These are phyloP conservation scores for Naganishia sp. DNA, from an alignment of 1,284 basidiomycete species.

Conservation along the genomic window DNA sequence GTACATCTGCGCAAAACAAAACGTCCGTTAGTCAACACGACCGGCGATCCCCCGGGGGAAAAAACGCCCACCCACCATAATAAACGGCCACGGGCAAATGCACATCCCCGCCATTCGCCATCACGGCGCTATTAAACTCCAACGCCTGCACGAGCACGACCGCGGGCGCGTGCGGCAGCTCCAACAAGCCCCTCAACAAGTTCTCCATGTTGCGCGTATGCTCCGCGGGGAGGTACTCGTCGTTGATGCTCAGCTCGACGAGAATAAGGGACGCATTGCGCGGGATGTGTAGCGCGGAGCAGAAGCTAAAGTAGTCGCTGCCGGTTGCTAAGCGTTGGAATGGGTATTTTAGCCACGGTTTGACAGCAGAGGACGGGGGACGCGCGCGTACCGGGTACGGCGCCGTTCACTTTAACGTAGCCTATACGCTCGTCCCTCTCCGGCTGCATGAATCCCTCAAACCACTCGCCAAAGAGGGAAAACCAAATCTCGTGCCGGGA, in stretches of 20 bases:
- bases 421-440: neutral
- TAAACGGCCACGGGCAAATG: conserved; percentile 53
- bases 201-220: conserved; percentile 54
- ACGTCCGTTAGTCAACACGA: neutral
- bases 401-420: conserved; percentile 42
- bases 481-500: conserved; percentile 46
- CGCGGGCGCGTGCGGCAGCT: conserved; percentile 44
- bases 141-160: conserved; percentile 51
- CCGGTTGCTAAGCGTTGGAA: conserved; percentile 42
- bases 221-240: conserved; percentile 46
- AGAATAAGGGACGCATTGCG: conserved; percentile 46
- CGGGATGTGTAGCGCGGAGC: conserved; percentile 51
- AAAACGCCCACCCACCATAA: conserved; percentile 40
- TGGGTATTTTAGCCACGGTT: neutral
- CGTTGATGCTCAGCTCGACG: conserved; percentile 52
- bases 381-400: conserved; percentile 43
- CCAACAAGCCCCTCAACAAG: conserved; percentile 48
- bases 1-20: conserved; percentile 39
- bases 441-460: conserved; percentile 40
- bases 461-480: conserved; percentile 44
- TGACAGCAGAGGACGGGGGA: neutral
- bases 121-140: conserved; percentile 35
- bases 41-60: neutral
- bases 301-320: conserved; percentile 52
- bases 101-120: conserved; percentile 53